Evolutionary conservation across 352 stramenopile species (phyloP), one percentile per base, ranked within the genome.

Genomic region (Globisporangium lucens): DNA sequence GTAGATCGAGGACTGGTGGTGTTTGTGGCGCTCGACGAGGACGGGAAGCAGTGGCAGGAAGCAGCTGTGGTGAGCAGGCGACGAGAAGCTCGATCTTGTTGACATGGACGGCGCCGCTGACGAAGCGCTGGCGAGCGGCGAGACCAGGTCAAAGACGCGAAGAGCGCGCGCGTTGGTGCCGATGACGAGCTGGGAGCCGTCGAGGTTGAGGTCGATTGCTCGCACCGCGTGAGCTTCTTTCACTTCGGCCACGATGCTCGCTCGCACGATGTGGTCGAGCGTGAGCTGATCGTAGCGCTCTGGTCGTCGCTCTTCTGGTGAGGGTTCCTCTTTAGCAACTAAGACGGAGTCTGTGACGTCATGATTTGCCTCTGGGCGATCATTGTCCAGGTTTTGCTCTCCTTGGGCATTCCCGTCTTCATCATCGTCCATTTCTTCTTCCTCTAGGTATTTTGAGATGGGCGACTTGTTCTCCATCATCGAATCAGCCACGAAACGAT

Each of bases 101-200:
- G 53, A 20, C 10, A 33, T 33, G 3, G 56, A 61, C 33, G 56
- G 33, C 36, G 8, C n/a, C 0, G 24, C 3, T 10, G 7, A 7
- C 24, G 7, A 38, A 3, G 51, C 22, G 3, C 22, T 59, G 4
- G 65, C 35, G 0, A 80, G 59, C 9, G 68, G 49, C 1, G 67
- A 52, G 0, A 51, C 69, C 20, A 90, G 62, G 41, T 85, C 78
- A 24, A 92, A 84, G 13, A 92, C 61, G 1, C 82, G 75, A 0
- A 90, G 57, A 0, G 82, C 80, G 22, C 84, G 73, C 4, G 82
- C 79, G 49, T 92, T 90, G 3, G 80, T 90, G 13, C 84, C 84
- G 49, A 92, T 79, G 24, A 75, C 76, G n/a, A 90, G 61, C 24
- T 83, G 72, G 6, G 51, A 64, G 13, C 82, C 80, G 36, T 69